A percentile compares a stretch with the other conserved stretches of the same genome.
Conservation (phyloP, 1,284 basidiomycete species). For the Phenoliferia sp. region DNA sequence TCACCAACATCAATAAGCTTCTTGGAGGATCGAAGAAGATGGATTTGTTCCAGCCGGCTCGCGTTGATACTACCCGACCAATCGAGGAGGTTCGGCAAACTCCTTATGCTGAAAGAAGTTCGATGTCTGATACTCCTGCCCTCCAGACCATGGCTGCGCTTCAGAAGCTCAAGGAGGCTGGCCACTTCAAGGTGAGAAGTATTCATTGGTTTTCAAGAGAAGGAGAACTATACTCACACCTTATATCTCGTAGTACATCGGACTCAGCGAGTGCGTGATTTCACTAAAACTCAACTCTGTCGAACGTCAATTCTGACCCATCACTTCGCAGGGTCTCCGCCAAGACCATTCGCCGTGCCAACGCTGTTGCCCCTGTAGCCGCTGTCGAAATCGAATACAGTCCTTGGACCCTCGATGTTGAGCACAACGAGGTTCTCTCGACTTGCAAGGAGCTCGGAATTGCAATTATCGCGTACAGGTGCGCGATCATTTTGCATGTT, state of each 20-base stretch:
- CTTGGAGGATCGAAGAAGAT: slow-evolving; percentile 35
- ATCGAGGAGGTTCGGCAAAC: slow-evolving; percentile 18
- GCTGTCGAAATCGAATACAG: slow-evolving; percentile 43
- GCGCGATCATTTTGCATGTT: neutral
- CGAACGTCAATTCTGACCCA: neutral
- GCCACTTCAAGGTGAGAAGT: slow-evolving; percentile 29
- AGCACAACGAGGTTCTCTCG: slow-evolving; percentile 44
- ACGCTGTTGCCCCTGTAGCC: slow-evolving; percentile 31
- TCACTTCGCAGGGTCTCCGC: slow-evolving; percentile 15
- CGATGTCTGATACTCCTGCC: neutral
- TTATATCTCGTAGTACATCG: slow-evolving; percentile 30
- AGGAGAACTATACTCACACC: neutral
- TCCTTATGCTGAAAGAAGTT: neutral
- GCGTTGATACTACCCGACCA: slow-evolving; percentile 17
- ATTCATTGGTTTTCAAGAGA: neutral
- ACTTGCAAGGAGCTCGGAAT: slow-evolving; percentile 49
- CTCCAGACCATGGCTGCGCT: slow-evolving; percentile 33
- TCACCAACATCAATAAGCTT: slow-evolving; percentile 31
- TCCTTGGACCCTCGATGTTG: slow-evolving; percentile 46
- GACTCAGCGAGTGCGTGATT: slow-evolving; percentile 30
- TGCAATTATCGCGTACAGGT: slow-evolving; percentile 55
- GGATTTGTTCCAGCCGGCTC: slow-evolving; percentile 37
- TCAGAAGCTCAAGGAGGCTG: slow-evolving; percentile 34
- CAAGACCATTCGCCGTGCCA: slow-evolving; percentile 33
- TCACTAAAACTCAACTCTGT: neutral